Base-by-base conservation (phyloP, 2,329 filamentous ascomycete species). In the Diatrype stigma region DNA sequence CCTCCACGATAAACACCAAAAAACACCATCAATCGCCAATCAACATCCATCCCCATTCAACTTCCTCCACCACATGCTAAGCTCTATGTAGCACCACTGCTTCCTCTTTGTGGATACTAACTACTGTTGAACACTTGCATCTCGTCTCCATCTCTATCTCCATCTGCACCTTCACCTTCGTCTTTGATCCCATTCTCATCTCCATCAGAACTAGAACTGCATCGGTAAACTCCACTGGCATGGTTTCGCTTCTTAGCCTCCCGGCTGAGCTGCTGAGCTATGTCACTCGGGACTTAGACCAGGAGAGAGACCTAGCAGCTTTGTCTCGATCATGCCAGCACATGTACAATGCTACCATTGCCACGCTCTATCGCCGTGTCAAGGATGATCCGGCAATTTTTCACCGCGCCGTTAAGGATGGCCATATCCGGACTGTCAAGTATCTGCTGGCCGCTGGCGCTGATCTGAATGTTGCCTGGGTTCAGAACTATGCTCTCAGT, bases 291-390 rank as follows among this genome's bases (percentile, higher is more conserved):
- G 10, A 51, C 17, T 51, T 51, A 16, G 49, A 53, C 35, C 32
- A 37, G 12, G 32, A 49, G 8, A 4, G 23, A 14, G 54, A 58
- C 40, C 16, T 61, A 14, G 56, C 55, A 16, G 51, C 51, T 16
- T 58, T 61, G 42, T 55, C 54, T 10, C 48, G 53, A 12, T 58
- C 55, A 17, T 63, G 60, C 37, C 56, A 52, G n/a, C 42, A 28
- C 28, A 32, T 61, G 6, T 32, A 56, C 35, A 6, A 35, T 2
- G 32, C 38, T 19, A 22, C 58, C 11, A 52, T 37, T 17, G 46
- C 52, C 4, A 6, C 45, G 11, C 37, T 63, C 12, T 62, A 60
- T 46, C 16, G 22, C 0, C 21, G 35, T 16, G 55, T 55, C 22
- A 56, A 55, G 26, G 42, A 59, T 37, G 45, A 59, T 8, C 7